Percentiles rank a stretch among this genome's conserved stretches.
These are phyloP conservation scores for Orbilia javanica DNA, from an alignment of 2,329 filamentous ascomycete genomes.

Conservation along the genomic window DNA sequence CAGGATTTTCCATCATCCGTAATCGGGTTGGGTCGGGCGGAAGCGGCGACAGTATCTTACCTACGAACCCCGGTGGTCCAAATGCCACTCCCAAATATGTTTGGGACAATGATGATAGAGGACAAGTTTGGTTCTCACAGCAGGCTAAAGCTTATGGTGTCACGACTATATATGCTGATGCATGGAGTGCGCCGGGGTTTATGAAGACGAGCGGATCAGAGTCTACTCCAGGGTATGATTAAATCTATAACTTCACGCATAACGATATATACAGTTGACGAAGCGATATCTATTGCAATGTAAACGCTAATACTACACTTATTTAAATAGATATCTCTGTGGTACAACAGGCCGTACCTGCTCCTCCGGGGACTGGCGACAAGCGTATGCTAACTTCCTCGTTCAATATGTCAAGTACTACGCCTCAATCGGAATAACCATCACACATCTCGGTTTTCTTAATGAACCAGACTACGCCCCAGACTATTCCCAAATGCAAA, in stretches of 20 bases:
- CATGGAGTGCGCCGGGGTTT: slow-evolving; percentile 68
- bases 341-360: slow-evolving; percentile 66
- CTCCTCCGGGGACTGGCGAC: slow-evolving; percentile 67
- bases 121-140: slow-evolving; percentile 57
- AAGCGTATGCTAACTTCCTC: slow-evolving; percentile 69
- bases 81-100: slow-evolving; percentile 37
- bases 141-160: slow-evolving; percentile 46
- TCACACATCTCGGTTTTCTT: slow-evolving; percentile 68
- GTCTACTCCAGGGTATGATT: not conserved
- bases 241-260: no score
- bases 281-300: no score
- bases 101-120: slow-evolving; percentile 46
- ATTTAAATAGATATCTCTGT: slow-evolving; percentile 63
- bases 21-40: slow-evolving; percentile 68
- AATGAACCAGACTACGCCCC: slow-evolving; percentile 67
- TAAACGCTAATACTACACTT: not conserved
- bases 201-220: slow-evolving; percentile 67
- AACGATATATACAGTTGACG: no score
- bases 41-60: slow-evolving; percentile 65
- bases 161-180: slow-evolving; percentile 63
- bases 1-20: slow-evolving; percentile 67
- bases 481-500: slow-evolving; percentile 61
- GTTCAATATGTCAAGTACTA: slow-evolving; percentile 69
- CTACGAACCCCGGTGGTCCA: slow-evolving; percentile 33
- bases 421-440: slow-evolving; percentile 65